phyloP scores from a whole-genome alignment of 2,329 filamentous ascomycete species.

The Knufia fluminis region DNA sequence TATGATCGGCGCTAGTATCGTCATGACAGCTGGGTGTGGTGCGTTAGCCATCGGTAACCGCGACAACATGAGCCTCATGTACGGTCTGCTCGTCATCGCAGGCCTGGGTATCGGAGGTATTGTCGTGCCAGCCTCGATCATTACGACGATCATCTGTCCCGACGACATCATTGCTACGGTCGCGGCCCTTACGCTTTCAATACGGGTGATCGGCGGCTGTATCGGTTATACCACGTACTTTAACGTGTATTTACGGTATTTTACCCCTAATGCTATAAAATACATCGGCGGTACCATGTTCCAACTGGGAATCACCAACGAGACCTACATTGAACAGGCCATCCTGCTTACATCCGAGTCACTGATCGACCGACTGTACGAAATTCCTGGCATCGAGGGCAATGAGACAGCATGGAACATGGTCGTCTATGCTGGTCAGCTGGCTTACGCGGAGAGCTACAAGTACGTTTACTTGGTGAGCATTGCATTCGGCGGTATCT shows the following conservation, averaged over 20 bases:
- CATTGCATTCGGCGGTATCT: conserved; percentile 51
- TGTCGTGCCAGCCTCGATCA: conserved; percentile 58
- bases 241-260: conserved; percentile 40
- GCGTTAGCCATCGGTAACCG: conserved; percentile 42
- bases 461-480: conserved; percentile 53
- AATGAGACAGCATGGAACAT: conserved; percentile 39
- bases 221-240: conserved; percentile 55
- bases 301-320: conserved; percentile 43
- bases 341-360: conserved; percentile 46
- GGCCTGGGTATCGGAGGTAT: conserved; percentile 59
- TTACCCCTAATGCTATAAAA: conserved; percentile 34
- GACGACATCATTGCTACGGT: conserved; percentile 61
- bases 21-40: conserved; percentile 54
- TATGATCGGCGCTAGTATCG: conserved; percentile 47
- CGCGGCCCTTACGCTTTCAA: conserved; percentile 56
- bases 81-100: conserved; percentile 51
- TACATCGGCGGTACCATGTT: conserved; percentile 45
- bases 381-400: conserved; percentile 42
- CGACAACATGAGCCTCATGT: conserved; percentile 46
- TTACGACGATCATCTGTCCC: conserved; percentile 60
- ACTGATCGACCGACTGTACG: conserved; percentile 30
- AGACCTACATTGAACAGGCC: conserved; percentile 38
- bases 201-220: conserved; percentile 58
- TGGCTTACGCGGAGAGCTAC: conserved; percentile 51
- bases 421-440: conserved; percentile 47